Evolutionary conservation across 2,329 filamentous ascomycete genomes (phyloP).

Genomic region (Immersiporthe knoxdaviesiana): DNA sequence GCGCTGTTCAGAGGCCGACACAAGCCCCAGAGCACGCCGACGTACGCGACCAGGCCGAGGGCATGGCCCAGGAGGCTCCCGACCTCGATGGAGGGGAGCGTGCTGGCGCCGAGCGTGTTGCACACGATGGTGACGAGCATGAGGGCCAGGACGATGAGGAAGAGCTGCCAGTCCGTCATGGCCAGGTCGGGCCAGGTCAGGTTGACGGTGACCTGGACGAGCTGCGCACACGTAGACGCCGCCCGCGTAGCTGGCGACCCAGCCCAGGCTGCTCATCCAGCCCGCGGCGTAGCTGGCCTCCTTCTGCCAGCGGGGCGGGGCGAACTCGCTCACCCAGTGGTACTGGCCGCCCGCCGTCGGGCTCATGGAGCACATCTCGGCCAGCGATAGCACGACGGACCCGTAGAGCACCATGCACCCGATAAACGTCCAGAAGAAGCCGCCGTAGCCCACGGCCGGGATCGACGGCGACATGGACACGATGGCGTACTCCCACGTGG

Average conservation of each 20-base stretch:
- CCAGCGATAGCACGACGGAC: slow-evolving; percentile 28
- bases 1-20: slow-evolving; percentile 18
- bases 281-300: slow-evolving; percentile 26
- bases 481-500: slow-evolving; percentile 34
- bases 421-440: slow-evolving; percentile 34
- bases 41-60: slow-evolving; percentile 19
- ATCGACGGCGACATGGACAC: slow-evolving; percentile 31
- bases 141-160: slow-evolving; percentile 23
- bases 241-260: slow-evolving; percentile 26
- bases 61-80: slow-evolving; percentile 25
- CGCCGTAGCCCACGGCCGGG: slow-evolving; percentile 32
- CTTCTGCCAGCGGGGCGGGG: slow-evolving; percentile 21
- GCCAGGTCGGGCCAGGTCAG: slow-evolving; percentile 17
- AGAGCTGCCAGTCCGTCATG: slow-evolving; percentile 22
- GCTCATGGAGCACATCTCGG: slow-evolving; percentile 28
- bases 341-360: slow-evolving; percentile 29
- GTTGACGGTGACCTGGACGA: slow-evolving; percentile 22
- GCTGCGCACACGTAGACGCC: slow-evolving; percentile 24
- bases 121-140: slow-evolving; percentile 21
- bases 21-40: slow-evolving; percentile 24
- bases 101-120: slow-evolving; percentile 22
- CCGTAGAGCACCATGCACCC: slow-evolving; percentile 31
- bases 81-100: slow-evolving; percentile 20
- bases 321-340: slow-evolving; percentile 28
- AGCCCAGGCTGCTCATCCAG: slow-evolving; percentile 28